Evolutionary conservation across 129 eudicot genomes (phyloP).

Genomic region (Pittosporum tobira): DNA sequence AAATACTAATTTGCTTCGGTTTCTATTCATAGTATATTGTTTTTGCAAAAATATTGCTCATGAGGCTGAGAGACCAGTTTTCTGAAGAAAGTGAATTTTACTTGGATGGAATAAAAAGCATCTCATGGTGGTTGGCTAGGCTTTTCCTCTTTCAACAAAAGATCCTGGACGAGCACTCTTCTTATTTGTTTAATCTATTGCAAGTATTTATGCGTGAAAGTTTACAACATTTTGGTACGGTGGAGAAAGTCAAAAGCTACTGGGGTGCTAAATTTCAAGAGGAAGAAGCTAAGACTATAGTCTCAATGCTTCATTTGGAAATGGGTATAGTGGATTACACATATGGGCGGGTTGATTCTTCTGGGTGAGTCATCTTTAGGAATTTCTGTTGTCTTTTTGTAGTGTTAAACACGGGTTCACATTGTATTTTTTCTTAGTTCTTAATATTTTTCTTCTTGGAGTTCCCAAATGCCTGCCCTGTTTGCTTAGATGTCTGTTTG

Average conservation of each 20-base stretch:
- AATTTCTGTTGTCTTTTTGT: too few relatives aligned
- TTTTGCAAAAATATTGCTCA: slow-evolving; percentile 57
- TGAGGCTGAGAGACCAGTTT: slow-evolving; percentile 40
- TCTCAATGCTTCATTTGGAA: slow-evolving; percentile 62
- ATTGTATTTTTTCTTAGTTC: neutral
- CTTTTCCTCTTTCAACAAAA: slow-evolving; percentile 57
- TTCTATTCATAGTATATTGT: slow-evolving; percentile 43
- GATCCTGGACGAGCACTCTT: slow-evolving; percentile 64
- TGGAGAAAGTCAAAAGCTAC: slow-evolving; percentile 41
- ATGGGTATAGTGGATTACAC: slow-evolving; percentile 59
- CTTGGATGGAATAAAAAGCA: slow-evolving; percentile 25
- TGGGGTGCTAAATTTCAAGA: slow-evolving; percentile 39
- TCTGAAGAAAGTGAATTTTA: slow-evolving; percentile 16
- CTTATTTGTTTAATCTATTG: slow-evolving; percentile 51
- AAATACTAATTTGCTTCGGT: neutral
- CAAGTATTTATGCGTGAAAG: slow-evolving; percentile 48
- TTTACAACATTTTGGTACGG: slow-evolving; percentile 38
- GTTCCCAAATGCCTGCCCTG: neutral
- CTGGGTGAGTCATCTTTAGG: slow-evolving; percentile 27
- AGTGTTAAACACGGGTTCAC: too few relatives aligned
- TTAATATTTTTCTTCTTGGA: neutral
- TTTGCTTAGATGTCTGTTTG: slow-evolving; percentile 3
- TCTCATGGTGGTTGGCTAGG: slow-evolving; percentile 90
- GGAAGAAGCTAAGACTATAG: slow-evolving; percentile 44
- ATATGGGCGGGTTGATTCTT: slow-evolving; percentile 69